These are phyloP conservation scores for Wallacemonas sp. DNA, from an alignment of 208 protist species.

Conservation along the genomic window DNA sequence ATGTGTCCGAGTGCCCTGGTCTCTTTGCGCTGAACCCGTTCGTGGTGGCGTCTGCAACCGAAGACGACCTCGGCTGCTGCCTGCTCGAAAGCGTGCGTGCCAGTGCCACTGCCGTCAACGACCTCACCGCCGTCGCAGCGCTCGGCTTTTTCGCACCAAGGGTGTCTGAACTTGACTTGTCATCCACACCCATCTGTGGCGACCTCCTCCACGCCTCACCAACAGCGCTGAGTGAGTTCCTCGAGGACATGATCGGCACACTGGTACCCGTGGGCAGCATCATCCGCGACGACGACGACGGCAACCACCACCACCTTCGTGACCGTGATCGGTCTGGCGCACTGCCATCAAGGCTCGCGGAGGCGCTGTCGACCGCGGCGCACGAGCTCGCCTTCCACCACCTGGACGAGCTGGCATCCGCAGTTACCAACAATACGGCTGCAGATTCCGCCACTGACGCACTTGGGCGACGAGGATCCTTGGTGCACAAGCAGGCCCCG, in stretches of 20 bases:
- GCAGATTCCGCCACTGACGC: too few species aligned
- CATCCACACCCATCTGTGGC: constrained; percentile 29
- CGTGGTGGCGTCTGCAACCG: constrained; percentile 25
- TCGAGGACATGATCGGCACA: constrained; percentile 17
- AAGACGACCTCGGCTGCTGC: neutral
- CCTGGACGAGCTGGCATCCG: neutral
- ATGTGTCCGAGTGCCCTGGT: constrained; percentile 47
- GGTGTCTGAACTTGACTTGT: constrained; percentile 28
- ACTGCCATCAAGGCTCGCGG: neutral
- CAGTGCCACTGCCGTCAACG: constrained; percentile 6
- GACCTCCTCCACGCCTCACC: constrained; percentile 18
- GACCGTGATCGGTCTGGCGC: too few species aligned
- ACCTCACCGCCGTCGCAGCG: constrained; percentile 24
- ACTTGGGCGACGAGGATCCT: too few species aligned
- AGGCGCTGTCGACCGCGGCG: neutral
- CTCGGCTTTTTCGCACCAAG: constrained; percentile 16
- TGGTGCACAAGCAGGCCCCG: constrained; percentile 20
- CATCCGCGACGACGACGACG: neutral
- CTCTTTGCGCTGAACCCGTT: constrained; percentile 53
- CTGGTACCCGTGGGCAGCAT: neutral
- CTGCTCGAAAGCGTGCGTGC: constrained; percentile 4
- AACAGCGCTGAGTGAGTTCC: constrained; percentile 17
- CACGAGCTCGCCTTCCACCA: neutral
- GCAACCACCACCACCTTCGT: neutral
- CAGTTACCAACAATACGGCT: too few species aligned